Conservation (phyloP, 2,329 filamentous ascomycete species). For the Nothopassalora personata region DNA sequence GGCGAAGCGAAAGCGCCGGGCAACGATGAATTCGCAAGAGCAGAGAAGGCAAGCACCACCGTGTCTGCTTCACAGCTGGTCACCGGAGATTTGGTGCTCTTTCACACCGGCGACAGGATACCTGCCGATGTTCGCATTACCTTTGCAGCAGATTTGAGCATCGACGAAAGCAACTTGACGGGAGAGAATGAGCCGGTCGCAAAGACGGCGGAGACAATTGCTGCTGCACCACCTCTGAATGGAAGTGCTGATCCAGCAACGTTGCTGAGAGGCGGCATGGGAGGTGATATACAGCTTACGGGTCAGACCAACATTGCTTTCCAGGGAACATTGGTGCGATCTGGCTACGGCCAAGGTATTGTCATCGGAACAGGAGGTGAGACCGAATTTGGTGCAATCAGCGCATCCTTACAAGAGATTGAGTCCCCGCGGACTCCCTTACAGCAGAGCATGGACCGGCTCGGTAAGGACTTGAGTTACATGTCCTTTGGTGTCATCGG, state of each 20-base stretch:
- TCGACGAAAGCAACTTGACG: slow-evolving; percentile 94
- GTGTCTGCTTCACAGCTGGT: slow-evolving; percentile 85
- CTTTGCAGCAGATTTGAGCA: slow-evolving; percentile 79
- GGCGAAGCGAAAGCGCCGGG: slow-evolving; percentile 49
- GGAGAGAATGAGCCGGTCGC: slow-evolving; percentile 92
- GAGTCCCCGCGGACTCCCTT: slow-evolving; percentile 91
- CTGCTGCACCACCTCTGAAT: slow-evolving; percentile 21
- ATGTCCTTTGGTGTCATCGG: slow-evolving; percentile 93
- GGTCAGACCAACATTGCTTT: slow-evolving; percentile 89
- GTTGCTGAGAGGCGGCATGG: slow-evolving; percentile 25
- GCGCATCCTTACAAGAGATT: slow-evolving; percentile 86
- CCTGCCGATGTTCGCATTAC: slow-evolving; percentile 95
- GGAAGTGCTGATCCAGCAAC: slow-evolving; percentile 17
- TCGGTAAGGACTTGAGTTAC: slow-evolving; percentile 93
- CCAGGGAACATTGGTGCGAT: slow-evolving; percentile 94
- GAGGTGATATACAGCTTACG: slow-evolving; percentile 62
- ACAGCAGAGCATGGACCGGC: slow-evolving; percentile 94
- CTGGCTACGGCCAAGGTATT: slow-evolving; percentile 89
- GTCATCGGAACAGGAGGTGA: slow-evolving; percentile 94
- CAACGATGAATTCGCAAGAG: slow-evolving; percentile 53
- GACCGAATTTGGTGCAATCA: slow-evolving; percentile 95
- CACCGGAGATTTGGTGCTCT: slow-evolving; percentile 85
- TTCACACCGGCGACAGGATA: slow-evolving; percentile 92
- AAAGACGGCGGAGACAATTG: slow-evolving; percentile 63
- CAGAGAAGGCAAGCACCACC: slow-evolving; percentile 72